phyloP scores from a whole-genome alignment of 768 basidiomycete species.

The Guyanaporus albipodus region DNA sequence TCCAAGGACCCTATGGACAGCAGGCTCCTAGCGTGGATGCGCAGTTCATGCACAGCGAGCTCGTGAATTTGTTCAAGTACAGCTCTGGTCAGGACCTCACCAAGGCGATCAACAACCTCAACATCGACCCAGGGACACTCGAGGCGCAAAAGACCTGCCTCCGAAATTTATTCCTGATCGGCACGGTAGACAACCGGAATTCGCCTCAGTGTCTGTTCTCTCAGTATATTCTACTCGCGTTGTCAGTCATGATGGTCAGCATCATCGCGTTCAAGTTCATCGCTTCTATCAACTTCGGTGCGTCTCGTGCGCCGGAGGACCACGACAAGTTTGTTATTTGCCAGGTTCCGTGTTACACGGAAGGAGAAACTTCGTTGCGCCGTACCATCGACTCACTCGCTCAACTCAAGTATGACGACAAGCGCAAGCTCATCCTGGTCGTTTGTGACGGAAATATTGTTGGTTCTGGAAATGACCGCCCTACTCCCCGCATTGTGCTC shows the following conservation, averaged over 20 bases:
- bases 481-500: conserved; percentile 93
- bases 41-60: conserved; percentile 66
- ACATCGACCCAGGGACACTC: conserved; percentile 57
- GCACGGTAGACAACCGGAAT: conserved; percentile 88
- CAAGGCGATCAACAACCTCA: conserved; percentile 59
- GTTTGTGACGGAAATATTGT: conserved; percentile 83
- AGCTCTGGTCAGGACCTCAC: conserved; percentile 79
- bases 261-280: conserved; percentile 97
- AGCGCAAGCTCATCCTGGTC: conserved; percentile 65
- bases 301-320: conserved; percentile 81
- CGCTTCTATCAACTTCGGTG: conserved; percentile 81
- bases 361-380: conserved; percentile 83
- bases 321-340: conserved; percentile 98
- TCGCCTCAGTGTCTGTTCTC: conserved; percentile 91
- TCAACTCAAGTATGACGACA: conserved; percentile 95
- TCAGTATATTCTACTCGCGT: conserved; percentile 82
- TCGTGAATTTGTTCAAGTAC: conserved; percentile 74
- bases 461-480: conserved; percentile 93
- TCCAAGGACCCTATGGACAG: conserved; percentile 46
- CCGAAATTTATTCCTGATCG: conserved; percentile 89
- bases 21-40: conserved; percentile 41
- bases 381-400: conserved; percentile 93
- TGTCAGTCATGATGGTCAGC: conserved; percentile 89
- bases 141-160: conserved; percentile 80
- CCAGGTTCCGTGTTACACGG: conserved; percentile 98